Evolutionary conservation across 805 yeast species (phyloP), one percentile per base, ranked within the genome.

Genomic region (Debaryomyces castellii): DNA sequence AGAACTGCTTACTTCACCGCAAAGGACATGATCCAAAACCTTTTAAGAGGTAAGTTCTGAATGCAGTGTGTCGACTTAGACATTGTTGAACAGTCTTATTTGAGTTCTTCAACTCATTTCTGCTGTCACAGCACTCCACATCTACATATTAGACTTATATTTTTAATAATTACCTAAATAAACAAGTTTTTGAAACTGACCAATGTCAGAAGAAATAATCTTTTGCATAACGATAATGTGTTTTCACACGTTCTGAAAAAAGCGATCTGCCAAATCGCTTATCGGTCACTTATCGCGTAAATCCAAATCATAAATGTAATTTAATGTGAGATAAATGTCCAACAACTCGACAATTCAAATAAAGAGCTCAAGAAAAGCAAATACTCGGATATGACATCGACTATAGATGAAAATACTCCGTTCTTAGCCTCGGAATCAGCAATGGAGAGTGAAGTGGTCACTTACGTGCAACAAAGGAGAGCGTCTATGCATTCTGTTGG

Each of bases 1-100:
- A 78, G 80, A 61, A 94, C 98, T 6, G 80, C 76, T 32, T 80
- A 77, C 52, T 76, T 85, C 51, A 89, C 97, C 11, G 99, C 79
- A 20, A 74, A 69, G 53, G 90, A 89, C 59, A 94, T 91, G 95
- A 53, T 73, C 40, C 76, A 72, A 59, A 85, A 89, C 66, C 68
- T 89, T 58, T 39, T 78, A 9, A 70, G 71, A 38, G 92, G 94
- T 16, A 92, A 92, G 67, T 79, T 90, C 53, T 89, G 69, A 53
- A 14, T 14, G 7, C 12, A 30, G 33, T 30, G 12, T 14, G 12
- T 30, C n/a, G 51, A 5, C 17, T 37, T 14, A 16, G 32, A 23
- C 20, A n/a, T n/a, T n/a, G n/a, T n/a, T n/a, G n/a, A n/a, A n/a
- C n/a, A n/a, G n/a, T n/a, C n/a, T n/a, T n/a, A n/a, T n/a, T n/a